These are phyloP conservation scores for Paxillus involutus DNA, from an alignment of 768 basidiomycete genomes.

Conservation along the genomic window DNA sequence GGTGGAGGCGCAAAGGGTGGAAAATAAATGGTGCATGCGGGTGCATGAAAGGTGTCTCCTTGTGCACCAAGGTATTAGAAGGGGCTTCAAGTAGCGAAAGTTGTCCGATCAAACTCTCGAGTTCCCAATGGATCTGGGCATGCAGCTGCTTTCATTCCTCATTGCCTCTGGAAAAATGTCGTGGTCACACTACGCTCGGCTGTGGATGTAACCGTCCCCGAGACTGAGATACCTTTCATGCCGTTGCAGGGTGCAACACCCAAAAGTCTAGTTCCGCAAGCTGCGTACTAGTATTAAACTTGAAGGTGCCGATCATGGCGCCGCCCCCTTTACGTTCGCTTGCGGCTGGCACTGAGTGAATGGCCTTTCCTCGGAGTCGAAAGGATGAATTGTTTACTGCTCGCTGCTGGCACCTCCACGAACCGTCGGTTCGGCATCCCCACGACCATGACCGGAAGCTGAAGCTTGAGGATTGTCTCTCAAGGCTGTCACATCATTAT, in stretches of 20 bases:
- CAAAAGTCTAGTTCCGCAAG: too few species aligned
- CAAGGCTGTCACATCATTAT: background rate
- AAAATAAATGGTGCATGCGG: constrained; percentile 14
- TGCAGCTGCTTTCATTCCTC: background rate
- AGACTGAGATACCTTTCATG: background rate
- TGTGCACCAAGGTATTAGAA: background rate
- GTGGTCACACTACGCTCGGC: too few species aligned
- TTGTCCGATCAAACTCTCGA: background rate
- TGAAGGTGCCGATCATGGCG: too few species aligned
- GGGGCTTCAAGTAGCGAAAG: background rate
- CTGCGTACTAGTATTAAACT: too few species aligned
- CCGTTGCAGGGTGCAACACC: background rate
- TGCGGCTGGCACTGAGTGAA: too few species aligned
- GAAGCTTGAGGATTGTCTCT: background rate
- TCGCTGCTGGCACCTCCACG: too few species aligned
- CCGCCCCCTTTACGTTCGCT: too few species aligned
- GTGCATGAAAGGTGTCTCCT: too few species aligned
- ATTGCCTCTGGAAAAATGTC: too few species aligned
- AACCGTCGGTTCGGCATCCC: background rate
- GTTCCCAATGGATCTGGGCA: background rate
- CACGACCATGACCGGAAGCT: background rate
- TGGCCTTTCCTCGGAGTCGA: background rate
- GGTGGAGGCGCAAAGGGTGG: constrained; percentile 20
- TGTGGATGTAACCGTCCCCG: too few species aligned
- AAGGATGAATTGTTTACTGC: background rate